Conservation (phyloP, 169 alveolate genomes). For the Condylostoma magnum region DNA sequence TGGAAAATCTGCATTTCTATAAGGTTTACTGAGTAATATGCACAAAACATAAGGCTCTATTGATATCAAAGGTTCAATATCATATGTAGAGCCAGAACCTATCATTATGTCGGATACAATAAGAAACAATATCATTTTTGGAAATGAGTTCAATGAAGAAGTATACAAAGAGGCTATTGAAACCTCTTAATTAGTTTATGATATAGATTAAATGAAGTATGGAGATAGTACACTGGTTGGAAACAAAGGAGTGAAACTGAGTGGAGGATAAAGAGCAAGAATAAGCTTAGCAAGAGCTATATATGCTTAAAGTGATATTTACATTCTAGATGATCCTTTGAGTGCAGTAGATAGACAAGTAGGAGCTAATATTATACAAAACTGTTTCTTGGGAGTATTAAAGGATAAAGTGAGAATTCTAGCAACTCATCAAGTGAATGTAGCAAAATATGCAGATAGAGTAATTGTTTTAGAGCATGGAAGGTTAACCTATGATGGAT, state of each 20-base stretch:
- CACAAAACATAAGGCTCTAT: conserved; percentile 18
- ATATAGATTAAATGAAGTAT: conserved; percentile 67
- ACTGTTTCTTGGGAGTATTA: conserved; percentile 56
- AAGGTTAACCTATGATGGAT: background rate
- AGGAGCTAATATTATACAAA: conserved; percentile 62
- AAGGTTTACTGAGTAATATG: conserved; percentile 32
- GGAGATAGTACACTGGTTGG: conserved; percentile 88
- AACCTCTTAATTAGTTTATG: conserved; percentile 68
- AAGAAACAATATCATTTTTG: conserved; percentile 86
- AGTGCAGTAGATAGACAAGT: conserved; percentile 83
- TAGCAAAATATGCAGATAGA: conserved; percentile 66
- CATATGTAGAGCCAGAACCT: conserved; percentile 76
- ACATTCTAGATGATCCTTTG: conserved; percentile 84
- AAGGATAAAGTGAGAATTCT: conserved; percentile 70
- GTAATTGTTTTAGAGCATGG: conserved; percentile 64
- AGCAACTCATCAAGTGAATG: conserved; percentile 78
- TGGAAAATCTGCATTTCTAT: conserved; percentile 60
- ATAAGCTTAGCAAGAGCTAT: conserved; percentile 86
- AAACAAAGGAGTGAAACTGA: conserved; percentile 82
- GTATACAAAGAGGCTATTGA: conserved; percentile 47
- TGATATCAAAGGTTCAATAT: conserved; percentile 26
- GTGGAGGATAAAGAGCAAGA: conserved; percentile 90
- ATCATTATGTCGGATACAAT: conserved; percentile 83
- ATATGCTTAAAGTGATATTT: conserved; percentile 70
- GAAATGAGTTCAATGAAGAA: conserved; percentile 62